These are phyloP conservation scores for Adansonia madagascariensis DNA, from an alignment of 441 rosid genomes.

Conservation along the genomic window DNA sequence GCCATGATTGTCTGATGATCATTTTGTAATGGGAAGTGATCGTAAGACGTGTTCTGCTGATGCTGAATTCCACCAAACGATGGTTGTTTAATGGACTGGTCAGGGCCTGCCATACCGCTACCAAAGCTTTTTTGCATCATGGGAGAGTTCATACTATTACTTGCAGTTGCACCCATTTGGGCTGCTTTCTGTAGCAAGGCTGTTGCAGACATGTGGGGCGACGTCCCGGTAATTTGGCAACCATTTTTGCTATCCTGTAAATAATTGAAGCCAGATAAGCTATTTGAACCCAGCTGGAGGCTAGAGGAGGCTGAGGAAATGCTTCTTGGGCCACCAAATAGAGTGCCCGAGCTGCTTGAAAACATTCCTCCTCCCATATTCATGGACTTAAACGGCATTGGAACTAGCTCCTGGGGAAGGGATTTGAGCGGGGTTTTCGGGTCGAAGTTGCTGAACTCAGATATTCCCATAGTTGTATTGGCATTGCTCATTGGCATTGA, in stretches of 20 bases:
- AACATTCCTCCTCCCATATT: constrained; percentile 62
- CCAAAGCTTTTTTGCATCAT: constrained; percentile 71
- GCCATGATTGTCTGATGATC: constrained; percentile 40
- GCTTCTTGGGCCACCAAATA: constrained; percentile 50
- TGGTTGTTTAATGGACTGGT: constrained; percentile 32
- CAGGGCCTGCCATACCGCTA: constrained; percentile 44
- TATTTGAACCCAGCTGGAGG: constrained; percentile 61
- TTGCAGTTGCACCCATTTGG: constrained; percentile 82
- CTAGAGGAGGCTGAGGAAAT: constrained; percentile 51
- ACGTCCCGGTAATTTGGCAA: constrained; percentile 34
- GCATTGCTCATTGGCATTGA: constrained; percentile 38
- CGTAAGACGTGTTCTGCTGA: constrained; percentile 37
- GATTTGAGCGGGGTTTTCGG: constrained; percentile 54
- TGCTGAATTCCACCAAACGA: constrained; percentile 32
- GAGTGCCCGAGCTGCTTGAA: constrained; percentile 54
- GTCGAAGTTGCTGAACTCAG: constrained; percentile 51
- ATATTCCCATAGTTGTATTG: constrained; percentile 37
- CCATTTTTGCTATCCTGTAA: constrained; percentile 52
- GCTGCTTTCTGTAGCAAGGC: constrained; percentile 92
- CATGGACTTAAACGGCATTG: constrained; percentile 58
- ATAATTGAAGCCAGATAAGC: constrained; percentile 52
- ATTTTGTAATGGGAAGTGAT: constrained; percentile 34
- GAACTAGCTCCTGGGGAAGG: constrained; percentile 56
- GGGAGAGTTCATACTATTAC: constrained; percentile 63
- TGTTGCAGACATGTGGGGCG: constrained; percentile 75